Evolutionary conservation across 192 early-diverging fungal genomes (phyloP), one percentile per base, ranked within the genome.

Genomic region (Funneliformis geosporum): DNA sequence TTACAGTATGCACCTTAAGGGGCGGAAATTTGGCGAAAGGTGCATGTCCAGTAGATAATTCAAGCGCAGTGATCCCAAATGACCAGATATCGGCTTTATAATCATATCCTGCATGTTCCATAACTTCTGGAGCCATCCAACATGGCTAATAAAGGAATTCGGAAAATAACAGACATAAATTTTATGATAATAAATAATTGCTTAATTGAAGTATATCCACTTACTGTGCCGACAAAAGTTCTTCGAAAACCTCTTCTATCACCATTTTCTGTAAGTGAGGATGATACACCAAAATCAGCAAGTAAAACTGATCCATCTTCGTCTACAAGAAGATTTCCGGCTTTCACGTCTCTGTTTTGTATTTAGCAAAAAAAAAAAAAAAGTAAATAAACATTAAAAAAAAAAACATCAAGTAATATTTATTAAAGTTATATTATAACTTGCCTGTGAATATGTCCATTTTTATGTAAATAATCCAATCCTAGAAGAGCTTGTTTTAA

Each of bases 41-140:
- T 9, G 95, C 95, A 81, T 94, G 92, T 9, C 95, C 95, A 25
- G 92, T 94, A 5, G 95, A 94, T 14, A 96, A 80, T 80, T 96
- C 95, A 60, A 96, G 82, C 6, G 92, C 88, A 8, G 95, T 96
- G 47, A 96, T 96, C 47, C 95, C 95, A 86, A 96, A 96, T 78
- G 90, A 92, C 95, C 95, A 96, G 67, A 96, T 94, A 80, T 96
- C 95, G 3, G 95, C 95, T 80, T 95, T 95, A 80, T 91, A 95
- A 80, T 95, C 92, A 84, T 96, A 96, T 2, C 92, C 94, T 12
- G 89, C 88, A 80, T 96, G 95, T 75, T 96, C 93, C 95, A 96
- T 96, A n/a, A 96, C 94, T 80, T 96, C 89, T 8, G 94, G 90
- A 50, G 91, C 89, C 90, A 92, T 89, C 87, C 88, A 90, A 75